These are phyloP conservation scores for Saccharum spontaneum DNA, from an alignment of 176 grass and related monocot species.

Conservation along the genomic window DNA sequence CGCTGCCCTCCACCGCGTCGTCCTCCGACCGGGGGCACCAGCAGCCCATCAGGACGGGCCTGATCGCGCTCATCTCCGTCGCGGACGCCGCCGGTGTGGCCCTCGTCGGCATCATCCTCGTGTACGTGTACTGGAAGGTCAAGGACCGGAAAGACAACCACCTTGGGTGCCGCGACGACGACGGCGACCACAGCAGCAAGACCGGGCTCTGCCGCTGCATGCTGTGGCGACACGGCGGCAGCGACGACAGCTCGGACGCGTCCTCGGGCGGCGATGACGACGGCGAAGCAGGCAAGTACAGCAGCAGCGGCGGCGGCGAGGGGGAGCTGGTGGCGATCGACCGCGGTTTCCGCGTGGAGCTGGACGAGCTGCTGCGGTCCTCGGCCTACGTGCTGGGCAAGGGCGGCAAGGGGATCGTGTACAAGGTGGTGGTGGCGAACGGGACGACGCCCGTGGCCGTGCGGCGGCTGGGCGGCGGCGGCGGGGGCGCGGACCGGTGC, in stretches of 20 bases:
- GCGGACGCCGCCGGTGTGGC: conserved; percentile 88
- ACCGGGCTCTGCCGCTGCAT: conserved; percentile 28
- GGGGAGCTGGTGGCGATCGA: conserved; percentile 90
- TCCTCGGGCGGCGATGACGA: conserved; percentile 25
- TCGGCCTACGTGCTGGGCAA: conserved; percentile 96
- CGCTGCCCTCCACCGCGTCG: neutral
- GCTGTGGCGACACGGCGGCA: conserved; percentile 23
- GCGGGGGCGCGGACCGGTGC: conserved; percentile 28
- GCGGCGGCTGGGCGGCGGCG: conserved; percentile 68
- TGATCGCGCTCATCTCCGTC: conserved; percentile 80
- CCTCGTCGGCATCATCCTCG: conserved; percentile 68
- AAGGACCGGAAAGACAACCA: conserved; percentile 51
- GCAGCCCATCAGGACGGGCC: conserved; percentile 31
- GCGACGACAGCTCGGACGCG: neutral
- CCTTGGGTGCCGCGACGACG: neutral
- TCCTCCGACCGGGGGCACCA: neutral
- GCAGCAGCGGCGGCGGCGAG: conserved; percentile 34
- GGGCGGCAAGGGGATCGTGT: conserved; percentile 91
- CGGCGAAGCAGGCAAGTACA: conserved; percentile 25
- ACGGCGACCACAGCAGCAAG: neutral
- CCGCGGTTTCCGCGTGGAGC: conserved; percentile 70
- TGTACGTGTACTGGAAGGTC: conserved; percentile 88
- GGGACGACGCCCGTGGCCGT: conserved; percentile 85
- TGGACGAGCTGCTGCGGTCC: conserved; percentile 88
- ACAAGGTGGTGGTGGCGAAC: conserved; percentile 90